Evolutionary conservation across 768 basidiomycete species (phyloP).

Genomic region (Chlorophyllum brunneum): DNA sequence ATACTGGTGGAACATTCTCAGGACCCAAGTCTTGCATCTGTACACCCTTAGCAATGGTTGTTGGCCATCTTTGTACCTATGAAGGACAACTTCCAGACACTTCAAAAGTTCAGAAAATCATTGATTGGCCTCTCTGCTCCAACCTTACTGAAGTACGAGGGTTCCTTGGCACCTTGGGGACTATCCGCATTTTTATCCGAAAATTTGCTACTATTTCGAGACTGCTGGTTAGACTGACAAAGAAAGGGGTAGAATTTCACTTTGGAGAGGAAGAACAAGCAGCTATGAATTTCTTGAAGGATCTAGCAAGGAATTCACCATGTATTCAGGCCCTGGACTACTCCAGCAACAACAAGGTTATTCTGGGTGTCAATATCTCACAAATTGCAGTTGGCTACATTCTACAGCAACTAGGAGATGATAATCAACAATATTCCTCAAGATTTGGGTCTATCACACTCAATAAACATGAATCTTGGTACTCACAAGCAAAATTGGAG

Average conservation of each 20-base stretch:
- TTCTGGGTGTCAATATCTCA: slow-evolving; percentile 17
- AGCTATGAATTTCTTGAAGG: slow-evolving; percentile 10
- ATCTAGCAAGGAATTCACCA: neutral
- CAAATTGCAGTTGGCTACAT: slow-evolving; percentile 16
- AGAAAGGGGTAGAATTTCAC: slow-evolving; percentile 23
- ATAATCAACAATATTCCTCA: slow-evolving; percentile 12
- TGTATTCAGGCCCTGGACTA: slow-evolving; percentile 16
- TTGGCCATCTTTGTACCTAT: too few relatives aligned
- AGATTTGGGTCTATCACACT: slow-evolving; percentile 18
- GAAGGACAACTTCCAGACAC: too few relatives aligned
- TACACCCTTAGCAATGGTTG: too few relatives aligned
- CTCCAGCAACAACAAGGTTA: slow-evolving; percentile 10
- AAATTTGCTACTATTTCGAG: too few relatives aligned
- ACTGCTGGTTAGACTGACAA: slow-evolving; percentile 18
- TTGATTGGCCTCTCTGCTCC: too few relatives aligned
- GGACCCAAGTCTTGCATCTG: too few relatives aligned
- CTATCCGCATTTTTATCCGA: too few relatives aligned
- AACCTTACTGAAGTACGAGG: too few relatives aligned
- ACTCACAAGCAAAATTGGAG: slow-evolving; percentile 32
- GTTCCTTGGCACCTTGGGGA: too few relatives aligned
- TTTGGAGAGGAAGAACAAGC: neutral
- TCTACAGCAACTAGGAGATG: too few relatives aligned
- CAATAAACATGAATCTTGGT: slow-evolving; percentile 20
- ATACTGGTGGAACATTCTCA: slow-evolving; percentile 28
- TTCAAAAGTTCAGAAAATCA: too few relatives aligned